Conservation (phyloP, 306 rosid species). For the Corylus heterophylla region DNA sequence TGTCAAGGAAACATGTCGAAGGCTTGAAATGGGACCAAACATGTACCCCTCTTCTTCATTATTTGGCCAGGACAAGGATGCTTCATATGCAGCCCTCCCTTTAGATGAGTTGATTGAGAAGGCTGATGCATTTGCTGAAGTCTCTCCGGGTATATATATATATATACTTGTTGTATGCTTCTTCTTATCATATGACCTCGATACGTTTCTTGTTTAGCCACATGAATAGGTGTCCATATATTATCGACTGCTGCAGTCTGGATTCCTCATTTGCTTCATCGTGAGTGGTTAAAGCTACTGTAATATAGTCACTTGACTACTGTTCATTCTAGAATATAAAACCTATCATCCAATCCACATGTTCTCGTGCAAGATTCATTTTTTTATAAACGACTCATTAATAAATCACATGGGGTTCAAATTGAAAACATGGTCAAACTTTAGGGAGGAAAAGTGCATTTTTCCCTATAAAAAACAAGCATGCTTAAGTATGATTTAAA, state of each 20-base stretch:
- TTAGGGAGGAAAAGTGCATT: no score
- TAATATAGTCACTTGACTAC: no score
- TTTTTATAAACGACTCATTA: no score
- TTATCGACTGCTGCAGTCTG: background rate
- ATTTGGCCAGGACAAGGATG: slow-evolving; percentile 87
- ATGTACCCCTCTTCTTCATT: slow-evolving; percentile 97
- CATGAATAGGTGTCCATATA: background rate
- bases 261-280: background rate
- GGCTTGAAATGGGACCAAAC: slow-evolving; percentile 99
- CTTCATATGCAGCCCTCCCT: slow-evolving; percentile 68
- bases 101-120: slow-evolving; percentile 98
- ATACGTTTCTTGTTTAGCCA: background rate
- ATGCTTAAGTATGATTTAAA: no score
- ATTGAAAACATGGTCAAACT: no score
- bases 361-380: no score
- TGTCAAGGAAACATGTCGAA: slow-evolving; percentile 94
- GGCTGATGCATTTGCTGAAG: slow-evolving; percentile 99
- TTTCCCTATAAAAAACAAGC: no score
- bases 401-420: no score
- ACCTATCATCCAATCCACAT: no score
- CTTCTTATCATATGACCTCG: background rate
- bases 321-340: no score
- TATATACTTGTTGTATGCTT: background rate
- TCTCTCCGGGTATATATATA: slow-evolving; percentile 77
- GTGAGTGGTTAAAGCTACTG: no score